These are phyloP conservation scores for Candida ponderosae DNA, from an alignment of 805 yeast species.

Conservation along the genomic window DNA sequence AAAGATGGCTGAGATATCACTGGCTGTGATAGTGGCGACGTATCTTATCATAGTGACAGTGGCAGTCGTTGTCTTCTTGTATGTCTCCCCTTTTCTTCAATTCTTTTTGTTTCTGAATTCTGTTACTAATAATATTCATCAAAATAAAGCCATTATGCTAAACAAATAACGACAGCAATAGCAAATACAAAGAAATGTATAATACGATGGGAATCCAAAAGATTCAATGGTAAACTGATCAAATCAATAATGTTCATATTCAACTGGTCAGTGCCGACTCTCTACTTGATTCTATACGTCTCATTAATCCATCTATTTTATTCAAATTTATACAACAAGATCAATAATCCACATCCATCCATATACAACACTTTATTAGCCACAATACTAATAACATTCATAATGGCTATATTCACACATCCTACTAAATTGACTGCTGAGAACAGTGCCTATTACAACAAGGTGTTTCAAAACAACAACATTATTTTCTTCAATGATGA, in stretches of 20 bases:
- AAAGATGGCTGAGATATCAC: too few relatives aligned
- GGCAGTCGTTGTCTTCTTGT: too few relatives aligned
- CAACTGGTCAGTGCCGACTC: constrained; percentile 13
- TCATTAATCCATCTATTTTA: constrained; percentile 11
- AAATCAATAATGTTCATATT: neutral
- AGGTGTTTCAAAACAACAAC: constrained; percentile 8
- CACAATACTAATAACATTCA: constrained; percentile 5
- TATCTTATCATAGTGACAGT: too few relatives aligned
- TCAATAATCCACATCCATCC: constrained; percentile 9
- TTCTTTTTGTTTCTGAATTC: too few relatives aligned
- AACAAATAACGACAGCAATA: too few relatives aligned
- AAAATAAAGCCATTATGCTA: too few relatives aligned
- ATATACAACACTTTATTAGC: constrained; percentile 8
- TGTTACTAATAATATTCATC: too few relatives aligned
- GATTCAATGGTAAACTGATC: constrained; percentile 11
- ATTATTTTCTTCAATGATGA: constrained; percentile 12
- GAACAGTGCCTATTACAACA: constrained; percentile 1
- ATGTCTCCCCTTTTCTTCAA: too few relatives aligned
- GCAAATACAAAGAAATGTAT: too few relatives aligned
- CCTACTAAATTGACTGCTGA: constrained; percentile 4
- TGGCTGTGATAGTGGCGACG: too few relatives aligned
- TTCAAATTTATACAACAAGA: constrained; percentile 3
- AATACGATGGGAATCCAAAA: constrained; percentile 3
- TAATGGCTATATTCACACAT: constrained; percentile 5
- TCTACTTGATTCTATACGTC: constrained; percentile 9